Base-by-base conservation (phyloP, 371 early-diverging fungal genomes). In the Mortierella sp. region DNA sequence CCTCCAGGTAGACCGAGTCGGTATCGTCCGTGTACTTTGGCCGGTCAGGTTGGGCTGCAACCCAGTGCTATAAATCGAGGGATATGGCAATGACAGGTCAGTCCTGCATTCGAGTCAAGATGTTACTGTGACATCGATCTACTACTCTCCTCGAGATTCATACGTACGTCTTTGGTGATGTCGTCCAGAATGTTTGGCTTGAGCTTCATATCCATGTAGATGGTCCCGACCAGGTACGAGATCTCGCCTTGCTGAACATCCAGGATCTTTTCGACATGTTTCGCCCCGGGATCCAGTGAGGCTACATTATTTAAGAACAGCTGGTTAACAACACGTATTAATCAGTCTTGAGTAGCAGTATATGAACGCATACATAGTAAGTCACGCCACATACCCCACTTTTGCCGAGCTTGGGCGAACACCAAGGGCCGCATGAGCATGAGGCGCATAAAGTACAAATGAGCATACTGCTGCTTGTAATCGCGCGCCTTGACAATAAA, bases 171-270 rank as follows among this genome's bases (percentile, higher is more conserved):
- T 66, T 88, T 88, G 37, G 94, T 90, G 13, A 97, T 88, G 71
- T 96, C 95, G 43, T 94, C 91, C 74, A 98, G 87, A 64, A 97
- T 93, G 80, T 94, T 96, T 22, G 98, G 97, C 77, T 97, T 97
- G 41, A 90, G 72, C 5, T 89, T 86, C 92, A 96, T 93, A 19
- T 97, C 97, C 40, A 94, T 85, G 82, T 94, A 97, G 19, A 97
- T 80, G 0, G 98, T 97, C 22, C 98, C 98, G 34, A 96, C 82
- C 34, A 97, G 87, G 75, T 89, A 96, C 66, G 93, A 94, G 24
- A 90, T 71, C 74, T 88, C 84, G 1, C 88, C 90, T 1, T 89
- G 86, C 29, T 89, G 87, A 16, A 95, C 89, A 77, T 96, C 94
- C 34, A 96, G 86, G 24, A 94, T 90, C 63, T 92, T 92, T 22